Conservation (phyloP, 495 filamentous ascomycete species). For the Penicillium paxilli region DNA sequence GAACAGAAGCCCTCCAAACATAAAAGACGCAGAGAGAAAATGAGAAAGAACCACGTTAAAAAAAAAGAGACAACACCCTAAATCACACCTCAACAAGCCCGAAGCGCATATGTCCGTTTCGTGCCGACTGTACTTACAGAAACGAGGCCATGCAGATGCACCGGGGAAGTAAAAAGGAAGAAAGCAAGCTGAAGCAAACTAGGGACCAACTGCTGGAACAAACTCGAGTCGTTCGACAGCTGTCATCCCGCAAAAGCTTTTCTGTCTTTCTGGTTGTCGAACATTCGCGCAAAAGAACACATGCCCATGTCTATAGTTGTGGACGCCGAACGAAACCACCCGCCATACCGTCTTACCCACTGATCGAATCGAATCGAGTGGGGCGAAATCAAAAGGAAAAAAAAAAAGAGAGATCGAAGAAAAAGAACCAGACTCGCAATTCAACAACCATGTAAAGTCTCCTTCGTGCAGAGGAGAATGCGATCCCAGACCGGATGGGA, state of each 20-base stretch:
- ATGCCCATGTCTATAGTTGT: conserved; percentile 51
- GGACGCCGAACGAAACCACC: conserved; percentile 47
- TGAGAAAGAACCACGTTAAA: not conserved
- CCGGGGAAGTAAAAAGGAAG: conserved; percentile 16
- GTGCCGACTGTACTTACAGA: conserved; percentile 29
- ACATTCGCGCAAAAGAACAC: conserved; percentile 32
- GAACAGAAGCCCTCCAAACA: conserved; percentile 13
- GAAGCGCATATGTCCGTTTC: conserved; percentile 29
- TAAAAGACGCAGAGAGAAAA: not conserved
- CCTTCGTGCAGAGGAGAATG: conserved; percentile 36
- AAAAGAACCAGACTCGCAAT: conserved; percentile 30
- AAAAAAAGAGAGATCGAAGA: conserved; percentile 5
- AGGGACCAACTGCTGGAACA: conserved; percentile 4
- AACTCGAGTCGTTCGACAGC: conserved; percentile 19
- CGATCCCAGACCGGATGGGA: conserved; percentile 33
- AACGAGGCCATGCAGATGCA: conserved; percentile 31
- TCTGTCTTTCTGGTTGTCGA: conserved; percentile 25
- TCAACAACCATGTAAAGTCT: conserved; percentile 30
- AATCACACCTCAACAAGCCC: conserved; percentile 25
- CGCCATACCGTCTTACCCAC: conserved; percentile 39
- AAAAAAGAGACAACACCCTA: conserved; percentile 18
- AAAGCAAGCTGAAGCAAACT: conserved; percentile 9
- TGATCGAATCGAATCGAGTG: conserved; percentile 20
- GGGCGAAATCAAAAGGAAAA: conserved; percentile 13
- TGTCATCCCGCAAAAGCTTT: conserved; percentile 33